Evolutionary conservation across 768 basidiomycete genomes (phyloP), one percentile per base, ranked within the genome.

Genomic region (Tricholoma matsutake): DNA sequence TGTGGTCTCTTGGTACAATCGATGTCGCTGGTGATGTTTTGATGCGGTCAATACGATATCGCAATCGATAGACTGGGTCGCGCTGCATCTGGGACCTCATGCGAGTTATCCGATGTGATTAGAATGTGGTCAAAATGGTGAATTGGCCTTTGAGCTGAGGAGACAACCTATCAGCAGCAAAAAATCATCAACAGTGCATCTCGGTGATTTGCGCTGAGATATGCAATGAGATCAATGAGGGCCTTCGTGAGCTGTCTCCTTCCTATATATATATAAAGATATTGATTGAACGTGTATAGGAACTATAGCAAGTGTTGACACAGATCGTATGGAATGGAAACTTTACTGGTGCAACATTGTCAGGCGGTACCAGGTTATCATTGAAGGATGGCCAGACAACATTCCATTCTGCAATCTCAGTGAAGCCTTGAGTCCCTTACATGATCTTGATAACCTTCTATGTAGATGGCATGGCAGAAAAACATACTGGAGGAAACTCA

Each of bases 281-380:
- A 11, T 45, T 43, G 11, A 29, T 29, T 52, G 51, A 14, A 37
- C 3, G 2, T 3, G 39, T 16, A 45, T 56, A 65, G 63, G 54
- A 6, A 14, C 18, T 14, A 37, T 57, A 25, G 57, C 55, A 13
- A 34, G 45, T 37, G 39, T 55, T 47, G 41, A 43, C 3, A 59
- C n/a, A 2, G 64, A 45, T 8, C 14, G 49, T n/a, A 62, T 66
- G 63, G 51, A 64, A 51, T 66, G 54, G 57, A 61, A 57, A 47
- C 54, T 35, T 10, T 62, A 64, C 52, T 64, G 60, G 63, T 32
- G 14, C 4, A 62, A 66, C 18, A 29, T 66, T 32, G 61, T 64
- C n/a, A 16, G 32, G 31, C 28, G 41, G 22, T 25, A 25, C 22
- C 22, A 25, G 22, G 22, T 25, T 25, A 25, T 25, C 22, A 25